Conservation (phyloP, 805 yeast species). For the Candida xiaguanensis region DNA sequence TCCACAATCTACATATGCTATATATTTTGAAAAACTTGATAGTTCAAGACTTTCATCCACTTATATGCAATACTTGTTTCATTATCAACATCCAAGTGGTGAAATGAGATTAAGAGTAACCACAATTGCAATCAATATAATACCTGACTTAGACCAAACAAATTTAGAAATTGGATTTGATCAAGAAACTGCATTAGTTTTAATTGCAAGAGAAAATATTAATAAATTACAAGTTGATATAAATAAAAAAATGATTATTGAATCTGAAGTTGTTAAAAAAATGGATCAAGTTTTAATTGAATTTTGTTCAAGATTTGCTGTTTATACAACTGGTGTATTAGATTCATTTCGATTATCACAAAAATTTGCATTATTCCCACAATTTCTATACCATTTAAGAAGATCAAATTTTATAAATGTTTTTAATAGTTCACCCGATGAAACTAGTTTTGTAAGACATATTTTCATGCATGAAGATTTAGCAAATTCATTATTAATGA, state of each 20-base stretch:
- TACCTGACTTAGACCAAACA: constrained; percentile 36
- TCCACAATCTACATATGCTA: constrained; percentile 56
- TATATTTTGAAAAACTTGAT: constrained; percentile 52
- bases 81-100: constrained; percentile 61
- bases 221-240: constrained; percentile 29
- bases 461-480: constrained; percentile 60
- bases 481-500: constrained; percentile 58
- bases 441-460: constrained; percentile 62
- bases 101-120: constrained; percentile 58
- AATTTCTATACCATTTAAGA: constrained; percentile 63
- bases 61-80: constrained; percentile 52
- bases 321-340: constrained; percentile 44
- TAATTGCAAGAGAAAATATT: constrained; percentile 54
- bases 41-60: constrained; percentile 25
- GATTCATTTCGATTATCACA: constrained; percentile 48
- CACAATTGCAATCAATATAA: constrained; percentile 46
- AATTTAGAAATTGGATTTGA: constrained; percentile 51
- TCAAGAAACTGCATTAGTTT: constrained; percentile 66
- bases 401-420: constrained; percentile 64
- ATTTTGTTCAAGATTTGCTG: constrained; percentile 33
- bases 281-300: constrained; percentile 30
- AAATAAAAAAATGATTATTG: constrained; percentile 12
- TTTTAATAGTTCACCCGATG: constrained; percentile 71
- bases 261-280: constrained; percentile 38
- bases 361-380: constrained; percentile 55